Evolutionary conservation across 2,329 filamentous ascomycete species (phyloP).

Genomic region (Colletotrichum caudatum): DNA sequence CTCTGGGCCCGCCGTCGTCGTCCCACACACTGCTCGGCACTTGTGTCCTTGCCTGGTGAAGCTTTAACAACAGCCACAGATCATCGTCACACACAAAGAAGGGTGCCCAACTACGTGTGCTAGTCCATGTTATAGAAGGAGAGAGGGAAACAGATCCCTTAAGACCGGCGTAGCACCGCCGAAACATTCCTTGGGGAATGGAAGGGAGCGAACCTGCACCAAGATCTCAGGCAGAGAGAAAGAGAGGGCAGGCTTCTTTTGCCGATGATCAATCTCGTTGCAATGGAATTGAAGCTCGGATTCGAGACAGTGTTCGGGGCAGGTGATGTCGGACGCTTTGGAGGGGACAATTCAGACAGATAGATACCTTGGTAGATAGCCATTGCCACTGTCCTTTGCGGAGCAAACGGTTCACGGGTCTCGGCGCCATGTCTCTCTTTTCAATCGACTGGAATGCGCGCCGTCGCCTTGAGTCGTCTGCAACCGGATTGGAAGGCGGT

Average conservation of each 20-base stretch:
- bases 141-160: not conserved
- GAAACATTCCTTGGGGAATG: conserved; percentile 24
- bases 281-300: not conserved
- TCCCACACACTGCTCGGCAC: not conserved
- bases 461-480: conserved; percentile 22
- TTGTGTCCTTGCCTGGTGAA: not conserved
- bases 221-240: conserved; percentile 16
- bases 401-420: conserved; percentile 12
- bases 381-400: not conserved
- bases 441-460: conserved; percentile 19
- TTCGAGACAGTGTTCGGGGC: not conserved
- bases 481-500: conserved; percentile 24
- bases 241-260: not conserved
- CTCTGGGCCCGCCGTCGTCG: not conserved
- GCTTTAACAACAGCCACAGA: not conserved
- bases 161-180: not conserved
- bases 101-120: not conserved
- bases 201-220: conserved; percentile 1
- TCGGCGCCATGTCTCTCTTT: conserved; percentile 1
- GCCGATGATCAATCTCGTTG: not conserved
- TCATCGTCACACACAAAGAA: not conserved
- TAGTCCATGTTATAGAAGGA: not conserved
- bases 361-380: not conserved
- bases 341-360: not conserved
- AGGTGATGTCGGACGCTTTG: not conserved